Evolutionary conservation across 441 rosid genomes (phyloP).

Genomic region (Croton setiger): DNA sequence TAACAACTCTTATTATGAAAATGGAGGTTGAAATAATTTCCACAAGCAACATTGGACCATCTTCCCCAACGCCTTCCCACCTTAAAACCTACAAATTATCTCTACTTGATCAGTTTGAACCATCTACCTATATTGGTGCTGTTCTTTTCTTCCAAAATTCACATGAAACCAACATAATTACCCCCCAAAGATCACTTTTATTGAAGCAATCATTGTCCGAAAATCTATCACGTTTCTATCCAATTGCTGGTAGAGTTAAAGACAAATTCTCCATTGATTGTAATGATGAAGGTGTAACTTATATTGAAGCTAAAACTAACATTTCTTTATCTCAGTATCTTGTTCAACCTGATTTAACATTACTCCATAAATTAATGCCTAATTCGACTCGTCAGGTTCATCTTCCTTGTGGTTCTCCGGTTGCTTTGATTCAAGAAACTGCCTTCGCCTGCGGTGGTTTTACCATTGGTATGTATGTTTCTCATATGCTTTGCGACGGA

Average conservation of each 20-base stretch:
- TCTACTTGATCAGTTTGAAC: too few species aligned
- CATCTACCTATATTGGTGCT: too few species aligned
- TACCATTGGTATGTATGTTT: conserved; percentile 16
- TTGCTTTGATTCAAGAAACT: conserved; percentile 11
- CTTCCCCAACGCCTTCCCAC: too few species aligned
- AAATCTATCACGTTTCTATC: conserved; percentile 24
- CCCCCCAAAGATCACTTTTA: too few species aligned
- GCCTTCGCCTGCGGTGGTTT: neutral
- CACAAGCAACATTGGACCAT: too few species aligned
- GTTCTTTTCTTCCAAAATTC: too few species aligned
- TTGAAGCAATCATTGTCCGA: neutral
- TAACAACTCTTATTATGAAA: too few species aligned
- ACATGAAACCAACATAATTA: too few species aligned
- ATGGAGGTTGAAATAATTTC: too few species aligned
- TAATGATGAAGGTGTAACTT: conserved; percentile 27
- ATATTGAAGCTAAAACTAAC: conserved; percentile 19
- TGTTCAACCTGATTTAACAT: neutral
- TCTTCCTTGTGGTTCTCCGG: neutral
- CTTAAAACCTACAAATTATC: too few species aligned
- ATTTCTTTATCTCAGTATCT: conserved; percentile 4
- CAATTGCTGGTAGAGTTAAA: conserved; percentile 19
- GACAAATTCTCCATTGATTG: conserved; percentile 16
- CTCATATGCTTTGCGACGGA: conserved; percentile 29
- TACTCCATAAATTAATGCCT: neutral
- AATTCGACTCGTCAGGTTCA: too few species aligned